phyloP scores from a whole-genome alignment of 1,284 basidiomycete species.

The Caloboletus inedulis region DNA sequence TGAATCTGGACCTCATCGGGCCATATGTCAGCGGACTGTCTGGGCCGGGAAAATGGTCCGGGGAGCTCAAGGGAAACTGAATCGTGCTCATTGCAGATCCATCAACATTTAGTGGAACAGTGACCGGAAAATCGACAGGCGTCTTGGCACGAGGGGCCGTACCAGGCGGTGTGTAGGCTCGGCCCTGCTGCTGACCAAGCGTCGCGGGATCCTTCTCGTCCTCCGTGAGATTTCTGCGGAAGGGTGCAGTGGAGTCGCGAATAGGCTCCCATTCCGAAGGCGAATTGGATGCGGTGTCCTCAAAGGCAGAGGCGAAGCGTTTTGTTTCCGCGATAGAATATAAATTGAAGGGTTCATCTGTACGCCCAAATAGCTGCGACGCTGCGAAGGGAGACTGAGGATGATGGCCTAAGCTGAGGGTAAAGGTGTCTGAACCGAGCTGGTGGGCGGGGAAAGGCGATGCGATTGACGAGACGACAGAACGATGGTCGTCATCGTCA shows the following conservation, averaged over 20 bases:
- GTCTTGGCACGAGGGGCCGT: slow-evolving; percentile 46
- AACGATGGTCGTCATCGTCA: slow-evolving; percentile 79
- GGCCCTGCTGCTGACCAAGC: slow-evolving; percentile 43
- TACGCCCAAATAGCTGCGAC: slow-evolving; percentile 75
- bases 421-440: slow-evolving; percentile 42
- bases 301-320: slow-evolving; percentile 50
- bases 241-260: slow-evolving; percentile 71
- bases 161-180: slow-evolving; percentile 33
- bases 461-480: slow-evolving; percentile 63
- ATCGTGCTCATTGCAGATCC: slow-evolving; percentile 59
- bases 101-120: slow-evolving; percentile 47
- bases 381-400: slow-evolving; percentile 87
- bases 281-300: slow-evolving; percentile 50
- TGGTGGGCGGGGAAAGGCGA: slow-evolving; percentile 51
- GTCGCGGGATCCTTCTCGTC: slow-evolving; percentile 64
- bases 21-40: slow-evolving; percentile 56
- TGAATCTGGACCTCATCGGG: slow-evolving; percentile 54
- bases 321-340: slow-evolving; percentile 78
- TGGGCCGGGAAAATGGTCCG: slow-evolving; percentile 49
- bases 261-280: slow-evolving; percentile 50
- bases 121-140: slow-evolving; percentile 53
- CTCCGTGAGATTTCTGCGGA: slow-evolving; percentile 74
- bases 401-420: slow-evolving; percentile 47
- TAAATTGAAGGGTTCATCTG: slow-evolving; percentile 71
- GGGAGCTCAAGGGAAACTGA: slow-evolving; percentile 76